Percentiles rank a stretch among this genome's conserved stretches.
These are phyloP conservation scores for Rubus idaeus DNA, from an alignment of 306 rosid genomes.

Conservation along the genomic window DNA sequence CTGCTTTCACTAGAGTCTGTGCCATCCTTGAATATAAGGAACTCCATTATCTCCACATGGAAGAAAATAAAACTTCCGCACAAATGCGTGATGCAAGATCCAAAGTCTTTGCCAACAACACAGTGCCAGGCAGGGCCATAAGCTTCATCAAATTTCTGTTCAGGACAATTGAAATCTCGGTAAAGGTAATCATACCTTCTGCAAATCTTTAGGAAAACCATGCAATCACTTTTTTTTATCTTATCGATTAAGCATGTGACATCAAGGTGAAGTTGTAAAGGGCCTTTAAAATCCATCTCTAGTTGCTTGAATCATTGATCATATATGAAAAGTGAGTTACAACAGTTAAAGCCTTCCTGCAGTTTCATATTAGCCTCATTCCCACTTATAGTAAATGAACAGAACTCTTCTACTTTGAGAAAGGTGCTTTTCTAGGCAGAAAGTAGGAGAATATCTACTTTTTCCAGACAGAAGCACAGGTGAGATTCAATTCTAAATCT, in stretches of 20 bases:
- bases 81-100: constrained; percentile 65
- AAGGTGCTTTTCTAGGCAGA: not conserved
- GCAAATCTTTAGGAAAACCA: not conserved
- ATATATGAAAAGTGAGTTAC: constrained; percentile 6
- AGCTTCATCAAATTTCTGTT: constrained; percentile 58
- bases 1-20: constrained; percentile 45
- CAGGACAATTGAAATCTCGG: constrained; percentile 1
- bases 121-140: constrained; percentile 73
- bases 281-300: not conserved
- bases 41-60: constrained; percentile 62
- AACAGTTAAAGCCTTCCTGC: not conserved
- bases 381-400: not conserved
- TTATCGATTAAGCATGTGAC: not conserved
- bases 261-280: not conserved
- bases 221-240: not conserved
- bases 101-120: constrained; percentile 69
- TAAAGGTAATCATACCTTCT: not conserved
- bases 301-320: not conserved
- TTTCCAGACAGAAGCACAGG: not conserved
- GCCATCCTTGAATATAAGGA: constrained; percentile 71
- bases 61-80: constrained; percentile 64
- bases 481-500: constrained; percentile 10
- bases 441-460: constrained; percentile 13
- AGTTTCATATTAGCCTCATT: not conserved
- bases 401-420: constrained; percentile 4